phyloP scores from a whole-genome alignment of 2,329 filamentous ascomycete genomes.

The Aureobasidium sp. region DNA sequence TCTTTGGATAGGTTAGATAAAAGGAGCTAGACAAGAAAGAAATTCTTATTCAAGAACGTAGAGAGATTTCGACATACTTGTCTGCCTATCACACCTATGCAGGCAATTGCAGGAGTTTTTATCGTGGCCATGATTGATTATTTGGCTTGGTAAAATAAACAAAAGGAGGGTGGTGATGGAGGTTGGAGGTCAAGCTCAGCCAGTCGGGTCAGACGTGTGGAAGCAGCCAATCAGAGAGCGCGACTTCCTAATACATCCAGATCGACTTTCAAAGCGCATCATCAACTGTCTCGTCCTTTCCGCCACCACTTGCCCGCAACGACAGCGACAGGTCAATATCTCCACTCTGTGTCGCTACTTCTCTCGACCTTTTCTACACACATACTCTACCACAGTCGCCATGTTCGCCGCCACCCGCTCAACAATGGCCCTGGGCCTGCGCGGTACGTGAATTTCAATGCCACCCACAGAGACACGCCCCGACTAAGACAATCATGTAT shows the following conservation, averaged over 20 bases:
- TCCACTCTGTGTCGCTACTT: background rate
- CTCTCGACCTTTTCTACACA: slow-evolving; percentile 1
- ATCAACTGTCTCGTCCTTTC: slow-evolving; percentile 4
- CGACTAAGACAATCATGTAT: slow-evolving; percentile 17
- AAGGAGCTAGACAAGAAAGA: background rate
- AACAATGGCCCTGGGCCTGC: slow-evolving; percentile 47
- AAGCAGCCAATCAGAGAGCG: slow-evolving; percentile 1
- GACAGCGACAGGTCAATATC: background rate
- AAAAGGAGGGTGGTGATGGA: slow-evolving; percentile 2
- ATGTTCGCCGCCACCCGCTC: slow-evolving; percentile 48
- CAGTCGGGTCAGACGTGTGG: background rate
- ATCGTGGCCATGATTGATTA: slow-evolving; percentile 21
- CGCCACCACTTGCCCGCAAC: slow-evolving; percentile 12
- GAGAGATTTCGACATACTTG: slow-evolving; percentile 52
- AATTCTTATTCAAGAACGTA: background rate
- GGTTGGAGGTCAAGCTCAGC: slow-evolving; percentile 1
- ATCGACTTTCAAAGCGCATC: slow-evolving; percentile 9
- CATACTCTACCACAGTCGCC: slow-evolving; percentile 17
- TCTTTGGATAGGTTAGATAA: slow-evolving; percentile 46
- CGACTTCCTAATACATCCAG: background rate
- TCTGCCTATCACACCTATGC: slow-evolving; percentile 88
- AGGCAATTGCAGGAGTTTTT: slow-evolving; percentile 69
- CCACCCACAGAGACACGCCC: background rate
- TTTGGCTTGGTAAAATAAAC: background rate
- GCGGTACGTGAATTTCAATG: slow-evolving; percentile 37